These are phyloP conservation scores for Coemansia sp. DNA, from an alignment of 192 early-diverging fungal species.

Conservation along the genomic window DNA sequence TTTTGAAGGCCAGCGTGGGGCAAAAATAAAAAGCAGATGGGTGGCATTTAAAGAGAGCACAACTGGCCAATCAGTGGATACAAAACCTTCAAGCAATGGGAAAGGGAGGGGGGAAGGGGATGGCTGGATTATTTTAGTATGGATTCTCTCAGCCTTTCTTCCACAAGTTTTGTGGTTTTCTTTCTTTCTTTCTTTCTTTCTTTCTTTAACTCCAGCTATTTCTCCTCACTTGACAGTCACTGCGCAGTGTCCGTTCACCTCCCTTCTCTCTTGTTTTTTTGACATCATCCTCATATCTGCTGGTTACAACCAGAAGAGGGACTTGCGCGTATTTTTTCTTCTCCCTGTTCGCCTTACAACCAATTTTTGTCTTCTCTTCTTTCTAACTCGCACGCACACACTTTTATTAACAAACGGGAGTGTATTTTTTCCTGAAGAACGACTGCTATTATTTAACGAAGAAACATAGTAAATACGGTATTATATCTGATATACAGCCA, in stretches of 20 bases:
- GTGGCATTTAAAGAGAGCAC: neutral
- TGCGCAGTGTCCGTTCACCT: neutral
- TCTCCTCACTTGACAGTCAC: neutral
- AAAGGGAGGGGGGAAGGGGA: too few species aligned
- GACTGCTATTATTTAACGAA: neutral
- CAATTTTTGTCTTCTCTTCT: neutral
- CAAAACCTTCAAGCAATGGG: neutral
- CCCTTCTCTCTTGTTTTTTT: neutral
- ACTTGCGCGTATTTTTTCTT: neutral
- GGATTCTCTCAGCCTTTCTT: neutral
- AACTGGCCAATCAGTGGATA: neutral
- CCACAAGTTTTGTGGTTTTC: neutral
- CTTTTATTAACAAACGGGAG: neutral
- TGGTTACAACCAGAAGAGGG: neutral
- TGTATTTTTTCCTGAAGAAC: neutral
- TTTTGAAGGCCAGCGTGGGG: too few species aligned
- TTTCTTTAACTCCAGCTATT: neutral
- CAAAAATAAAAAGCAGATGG: neutral
- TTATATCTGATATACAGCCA: neutral
- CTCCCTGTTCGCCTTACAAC: neutral
- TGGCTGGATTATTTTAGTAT: too few species aligned
- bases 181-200: neutral
- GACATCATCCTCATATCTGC: neutral
- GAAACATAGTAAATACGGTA: neutral
- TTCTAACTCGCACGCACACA: neutral